Percentiles rank a stretch among this genome's conserved stretches.
These are phyloP conservation scores for Gelatoporia subvermispora DNA, from an alignment of 768 basidiomycete species.

Conservation along the genomic window DNA sequence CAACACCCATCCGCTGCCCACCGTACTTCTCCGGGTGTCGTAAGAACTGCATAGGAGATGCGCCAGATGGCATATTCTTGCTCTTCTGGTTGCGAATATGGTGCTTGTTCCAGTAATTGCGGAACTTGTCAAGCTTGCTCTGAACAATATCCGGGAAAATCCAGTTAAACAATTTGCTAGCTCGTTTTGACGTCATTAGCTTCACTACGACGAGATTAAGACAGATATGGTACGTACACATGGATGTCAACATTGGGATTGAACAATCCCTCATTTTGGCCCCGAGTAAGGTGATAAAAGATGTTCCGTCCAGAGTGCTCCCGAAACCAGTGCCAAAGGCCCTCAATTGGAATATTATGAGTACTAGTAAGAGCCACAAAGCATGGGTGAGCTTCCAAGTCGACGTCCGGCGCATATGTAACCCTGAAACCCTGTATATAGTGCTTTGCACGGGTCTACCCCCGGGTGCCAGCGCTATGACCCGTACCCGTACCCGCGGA, in stretches of 20 bases:
- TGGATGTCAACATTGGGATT: constrained; percentile 5
- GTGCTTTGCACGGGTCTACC: too few species aligned
- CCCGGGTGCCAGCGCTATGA: too few species aligned
- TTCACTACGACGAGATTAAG: background rate
- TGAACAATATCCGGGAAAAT: constrained; percentile 29
- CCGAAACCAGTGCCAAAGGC: constrained; percentile 15
- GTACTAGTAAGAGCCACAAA: constrained; percentile 9
- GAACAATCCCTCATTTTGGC: constrained; percentile 9
- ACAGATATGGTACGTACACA: background rate
- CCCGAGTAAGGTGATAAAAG: constrained; percentile 8
- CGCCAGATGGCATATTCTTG: constrained; percentile 26
- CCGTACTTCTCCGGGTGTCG: background rate
- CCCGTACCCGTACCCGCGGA: too few species aligned
- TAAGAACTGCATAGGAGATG: constrained; percentile 3
- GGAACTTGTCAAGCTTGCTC: constrained; percentile 23
- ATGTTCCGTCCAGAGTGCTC: constrained; percentile 15
- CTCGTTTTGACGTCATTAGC: constrained; percentile 8
- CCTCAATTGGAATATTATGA: constrained; percentile 15
- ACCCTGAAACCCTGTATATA: too few species aligned
- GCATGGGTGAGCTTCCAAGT: background rate
- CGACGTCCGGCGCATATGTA: background rate
- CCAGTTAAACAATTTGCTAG: constrained; percentile 27
- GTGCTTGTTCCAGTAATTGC: constrained; percentile 28
- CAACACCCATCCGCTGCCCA: background rate
- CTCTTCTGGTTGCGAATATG: constrained; percentile 17